A percentile compares a stretch with the other conserved stretches of the same genome.
phyloP scores from a whole-genome alignment of 2,329 filamentous ascomycete genomes.

The Cucurbitaria berberidis region DNA sequence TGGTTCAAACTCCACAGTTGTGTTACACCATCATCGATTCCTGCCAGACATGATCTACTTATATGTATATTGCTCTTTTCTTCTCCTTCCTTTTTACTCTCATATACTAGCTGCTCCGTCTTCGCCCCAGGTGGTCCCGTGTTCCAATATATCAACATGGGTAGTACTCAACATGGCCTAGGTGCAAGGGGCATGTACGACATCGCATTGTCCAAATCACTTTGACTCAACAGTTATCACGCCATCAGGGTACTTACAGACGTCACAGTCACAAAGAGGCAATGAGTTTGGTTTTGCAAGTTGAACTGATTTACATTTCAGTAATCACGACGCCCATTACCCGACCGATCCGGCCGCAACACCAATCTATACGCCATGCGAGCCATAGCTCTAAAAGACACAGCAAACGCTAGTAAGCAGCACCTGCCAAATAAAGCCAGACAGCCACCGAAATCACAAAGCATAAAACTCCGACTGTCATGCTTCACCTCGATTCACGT shows the following conservation, averaged over 20 bases:
- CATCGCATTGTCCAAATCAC: not conserved
- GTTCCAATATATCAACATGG: not conserved
- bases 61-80: not conserved
- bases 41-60: constrained; percentile 4
- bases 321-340: constrained; percentile 9
- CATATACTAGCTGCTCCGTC: not conserved
- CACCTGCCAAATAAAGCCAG: not conserved
- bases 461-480: constrained; percentile 13
- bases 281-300: not conserved
- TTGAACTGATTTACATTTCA: constrained; percentile 4
- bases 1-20: constrained; percentile 1
- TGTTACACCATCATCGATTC: constrained; percentile 9
- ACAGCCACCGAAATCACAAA: constrained; percentile 3
- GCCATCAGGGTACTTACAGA: constrained; percentile 24
- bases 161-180: not conserved
- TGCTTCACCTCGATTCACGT: constrained; percentile 7
- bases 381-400: constrained; percentile 21
- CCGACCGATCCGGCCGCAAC: constrained; percentile 6
- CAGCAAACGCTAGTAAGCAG: constrained; percentile 3
- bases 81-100: not conserved
- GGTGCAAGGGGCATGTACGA: not conserved
- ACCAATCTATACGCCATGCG: constrained; percentile 22
- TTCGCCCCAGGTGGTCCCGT: too few species aligned
- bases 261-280: not conserved
- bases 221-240: constrained; percentile 9